Conservation (phyloP, 768 basidiomycete genomes). For the Phaeotremella skinneri region DNA sequence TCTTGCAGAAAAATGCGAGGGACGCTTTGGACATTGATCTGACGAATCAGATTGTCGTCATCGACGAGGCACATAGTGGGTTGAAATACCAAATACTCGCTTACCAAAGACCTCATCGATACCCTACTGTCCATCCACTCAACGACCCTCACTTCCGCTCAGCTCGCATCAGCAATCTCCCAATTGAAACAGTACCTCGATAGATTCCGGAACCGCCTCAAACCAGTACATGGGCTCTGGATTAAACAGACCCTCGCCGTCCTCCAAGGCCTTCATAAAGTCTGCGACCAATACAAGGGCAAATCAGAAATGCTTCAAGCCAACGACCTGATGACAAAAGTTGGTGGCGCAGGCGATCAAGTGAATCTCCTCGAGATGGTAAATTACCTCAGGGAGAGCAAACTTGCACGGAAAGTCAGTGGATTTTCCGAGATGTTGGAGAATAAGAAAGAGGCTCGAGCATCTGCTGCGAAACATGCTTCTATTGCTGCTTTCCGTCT, state of each 20-base stretch:
- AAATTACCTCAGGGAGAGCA: slow-evolving; percentile 74
- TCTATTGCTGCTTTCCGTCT: slow-evolving; percentile 72
- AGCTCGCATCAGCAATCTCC: slow-evolving; percentile 62
- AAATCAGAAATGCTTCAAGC: slow-evolving; percentile 67
- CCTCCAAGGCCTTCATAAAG: slow-evolving; percentile 66
- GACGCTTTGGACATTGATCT: slow-evolving; percentile 85
- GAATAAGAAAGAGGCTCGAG: slow-evolving; percentile 47
- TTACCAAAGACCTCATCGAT: slow-evolving; percentile 72
- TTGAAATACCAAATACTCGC: slow-evolving; percentile 18
- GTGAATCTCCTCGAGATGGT: slow-evolving; percentile 83
- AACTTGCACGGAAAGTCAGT: slow-evolving; percentile 65
- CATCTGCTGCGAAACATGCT: slow-evolving; percentile 28
- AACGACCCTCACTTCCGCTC: slow-evolving; percentile 60
- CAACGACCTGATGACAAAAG: slow-evolving; percentile 61
- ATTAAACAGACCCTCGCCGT: slow-evolving; percentile 75
- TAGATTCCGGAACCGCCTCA: slow-evolving; percentile 74
- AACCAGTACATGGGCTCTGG: slow-evolving; percentile 69
- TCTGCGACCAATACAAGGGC: slow-evolving; percentile 51
- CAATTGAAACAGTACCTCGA: slow-evolving; percentile 76
- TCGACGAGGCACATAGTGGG: slow-evolving; percentile 97
- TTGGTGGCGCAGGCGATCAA: slow-evolving; percentile 67
- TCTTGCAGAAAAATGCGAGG: slow-evolving; percentile 75
- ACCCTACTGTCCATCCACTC: slow-evolving; percentile 85
- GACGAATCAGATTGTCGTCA: slow-evolving; percentile 76
- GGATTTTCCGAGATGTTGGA: slow-evolving; percentile 70